A percentile compares a stretch with the other conserved stretches of the same genome.
phyloP scores from a whole-genome alignment of 139 green algal genomes.

The Klebsormidium nitens region DNA sequence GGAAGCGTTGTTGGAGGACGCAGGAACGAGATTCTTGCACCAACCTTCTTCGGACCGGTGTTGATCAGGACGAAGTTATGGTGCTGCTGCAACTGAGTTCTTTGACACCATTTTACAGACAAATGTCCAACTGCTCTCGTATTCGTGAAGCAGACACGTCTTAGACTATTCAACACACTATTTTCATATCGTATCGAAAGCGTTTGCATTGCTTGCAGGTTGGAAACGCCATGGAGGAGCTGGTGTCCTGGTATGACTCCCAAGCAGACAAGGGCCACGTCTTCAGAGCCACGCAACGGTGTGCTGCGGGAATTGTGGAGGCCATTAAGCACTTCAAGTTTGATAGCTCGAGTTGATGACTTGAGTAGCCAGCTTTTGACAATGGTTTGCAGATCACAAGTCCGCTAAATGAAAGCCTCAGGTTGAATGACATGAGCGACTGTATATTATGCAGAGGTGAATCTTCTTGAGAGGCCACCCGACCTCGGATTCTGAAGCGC shows the following conservation, averaged over 20 bases:
- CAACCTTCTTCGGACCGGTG: not conserved
- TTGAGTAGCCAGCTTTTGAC: too few relatives aligned
- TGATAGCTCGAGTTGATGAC: not conserved
- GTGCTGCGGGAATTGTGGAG: conserved; percentile 79
- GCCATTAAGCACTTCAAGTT: conserved; percentile 66
- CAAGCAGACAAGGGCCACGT: conserved; percentile 30
- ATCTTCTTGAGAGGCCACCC: too few relatives aligned
- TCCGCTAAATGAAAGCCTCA: too few relatives aligned
- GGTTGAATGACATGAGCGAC: too few relatives aligned
- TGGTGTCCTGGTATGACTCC: conserved; percentile 57
- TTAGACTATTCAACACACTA: not conserved
- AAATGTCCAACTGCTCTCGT: not conserved
- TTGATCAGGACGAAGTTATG: not conserved
- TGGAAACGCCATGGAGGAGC: conserved; percentile 76
- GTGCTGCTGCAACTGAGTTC: not conserved
- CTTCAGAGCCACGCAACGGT: conserved; percentile 59
- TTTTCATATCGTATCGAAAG: not conserved
- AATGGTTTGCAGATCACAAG: too few relatives aligned
- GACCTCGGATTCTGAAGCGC: too few relatives aligned
- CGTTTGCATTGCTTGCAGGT: not conserved
- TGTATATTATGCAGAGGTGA: too few relatives aligned
- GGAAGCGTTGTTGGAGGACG: too few relatives aligned
- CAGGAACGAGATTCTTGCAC: too few relatives aligned
- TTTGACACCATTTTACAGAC: not conserved
- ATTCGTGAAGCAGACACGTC: not conserved